Evolutionary conservation across 257 asterid genomes (phyloP).

Genomic region (Salvia splendens): DNA sequence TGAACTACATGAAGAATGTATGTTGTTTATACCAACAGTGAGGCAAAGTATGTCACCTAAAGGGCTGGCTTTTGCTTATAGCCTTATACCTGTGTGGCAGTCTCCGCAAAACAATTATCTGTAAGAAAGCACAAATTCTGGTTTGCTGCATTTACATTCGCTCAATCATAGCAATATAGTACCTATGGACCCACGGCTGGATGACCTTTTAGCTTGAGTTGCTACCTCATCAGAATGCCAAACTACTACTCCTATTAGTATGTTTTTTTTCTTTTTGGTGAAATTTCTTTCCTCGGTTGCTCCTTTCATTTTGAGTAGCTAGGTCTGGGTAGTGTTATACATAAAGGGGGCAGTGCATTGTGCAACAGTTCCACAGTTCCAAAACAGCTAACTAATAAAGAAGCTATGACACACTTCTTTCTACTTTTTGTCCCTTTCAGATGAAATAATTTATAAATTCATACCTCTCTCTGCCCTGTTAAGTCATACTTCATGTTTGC

Average conservation of each 20-base stretch:
- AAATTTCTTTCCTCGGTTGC: neutral
- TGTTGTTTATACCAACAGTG: too few relatives aligned
- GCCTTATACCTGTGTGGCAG: too few relatives aligned
- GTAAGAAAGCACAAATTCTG: neutral
- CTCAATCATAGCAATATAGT: neutral
- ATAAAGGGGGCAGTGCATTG: conserved; percentile 14
- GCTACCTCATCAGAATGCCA: neutral
- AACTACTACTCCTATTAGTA: neutral
- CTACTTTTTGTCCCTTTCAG: neutral
- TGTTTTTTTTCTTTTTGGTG: neutral
- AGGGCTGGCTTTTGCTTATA: too few relatives aligned
- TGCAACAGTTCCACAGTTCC: conserved; percentile 2
- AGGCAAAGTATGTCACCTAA: too few relatives aligned
- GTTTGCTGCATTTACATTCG: neutral
- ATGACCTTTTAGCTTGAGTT: conserved; percentile 4
- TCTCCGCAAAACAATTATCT: too few relatives aligned
- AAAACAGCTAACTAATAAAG: conserved; percentile 5
- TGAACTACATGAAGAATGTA: too few relatives aligned
- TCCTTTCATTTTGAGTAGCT: neutral
- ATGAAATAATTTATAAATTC: neutral
- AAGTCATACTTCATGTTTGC: conserved; percentile 11
- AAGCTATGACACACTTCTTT: neutral
- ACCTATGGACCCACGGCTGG: conserved; percentile 16
- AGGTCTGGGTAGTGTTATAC: conserved; percentile 3
- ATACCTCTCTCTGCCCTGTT: neutral